phyloP scores from a whole-genome alignment of 2,329 filamentous ascomycete species.

The Fusarium sarcochroum region DNA sequence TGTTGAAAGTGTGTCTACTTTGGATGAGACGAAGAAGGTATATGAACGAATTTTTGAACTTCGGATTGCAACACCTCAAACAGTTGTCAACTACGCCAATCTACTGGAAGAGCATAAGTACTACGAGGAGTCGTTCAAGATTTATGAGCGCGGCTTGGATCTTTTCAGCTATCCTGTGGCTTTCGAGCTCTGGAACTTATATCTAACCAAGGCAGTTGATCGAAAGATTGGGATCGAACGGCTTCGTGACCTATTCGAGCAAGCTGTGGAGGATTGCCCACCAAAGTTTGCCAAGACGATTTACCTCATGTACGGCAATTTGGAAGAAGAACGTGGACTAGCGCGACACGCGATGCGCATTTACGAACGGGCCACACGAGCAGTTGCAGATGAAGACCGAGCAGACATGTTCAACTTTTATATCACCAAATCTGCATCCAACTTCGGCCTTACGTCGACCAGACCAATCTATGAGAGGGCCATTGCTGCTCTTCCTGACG shows the following conservation, averaged over 20 bases:
- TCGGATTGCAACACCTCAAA: slow-evolving; percentile 96
- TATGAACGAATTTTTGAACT: slow-evolving; percentile 99
- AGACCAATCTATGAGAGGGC: slow-evolving; percentile 96
- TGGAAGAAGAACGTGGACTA: slow-evolving; percentile 95
- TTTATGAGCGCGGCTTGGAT: slow-evolving; percentile 95
- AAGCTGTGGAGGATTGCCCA: slow-evolving; percentile 94
- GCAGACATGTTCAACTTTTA: slow-evolving; percentile 99
- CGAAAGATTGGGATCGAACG: slow-evolving; percentile 96
- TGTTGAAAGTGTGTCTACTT: slow-evolving; percentile 90
- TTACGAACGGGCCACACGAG: slow-evolving; percentile 95
- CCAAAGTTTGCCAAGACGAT: slow-evolving; percentile 96
- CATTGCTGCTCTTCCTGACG: slow-evolving; percentile 92
- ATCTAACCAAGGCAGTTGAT: slow-evolving; percentile 96
- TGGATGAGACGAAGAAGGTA: slow-evolving; percentile 93
- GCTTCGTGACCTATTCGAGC: slow-evolving; percentile 94
- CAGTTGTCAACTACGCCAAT: slow-evolving; percentile 98
- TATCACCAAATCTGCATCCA: slow-evolving; percentile 98
- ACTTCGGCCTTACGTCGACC: slow-evolving; percentile 96
- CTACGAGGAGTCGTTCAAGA: slow-evolving; percentile 97
- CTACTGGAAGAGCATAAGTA: slow-evolving; percentile 94
- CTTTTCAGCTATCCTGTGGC: slow-evolving; percentile 99
- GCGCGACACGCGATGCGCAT: slow-evolving; percentile 98
- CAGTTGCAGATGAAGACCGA: slow-evolving; percentile 93
- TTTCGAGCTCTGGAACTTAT: slow-evolving; percentile 98
- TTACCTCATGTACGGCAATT: slow-evolving; percentile 97